Evolutionary conservation across 306 rosid species (phyloP).

Genomic region (Abrus pulchellus): DNA sequence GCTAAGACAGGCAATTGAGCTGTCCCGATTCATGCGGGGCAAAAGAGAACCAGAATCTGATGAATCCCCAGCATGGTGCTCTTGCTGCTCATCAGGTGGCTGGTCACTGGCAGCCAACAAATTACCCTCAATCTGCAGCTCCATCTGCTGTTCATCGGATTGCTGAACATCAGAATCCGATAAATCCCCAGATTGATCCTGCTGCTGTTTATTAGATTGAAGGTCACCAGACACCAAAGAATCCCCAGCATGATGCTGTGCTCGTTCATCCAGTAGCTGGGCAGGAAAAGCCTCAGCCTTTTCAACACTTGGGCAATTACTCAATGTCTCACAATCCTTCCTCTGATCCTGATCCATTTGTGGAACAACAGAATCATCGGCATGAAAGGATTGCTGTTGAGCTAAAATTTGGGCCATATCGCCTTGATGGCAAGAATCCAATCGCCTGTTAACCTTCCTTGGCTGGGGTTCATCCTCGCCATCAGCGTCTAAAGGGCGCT

Average conservation of each 20-base stretch:
- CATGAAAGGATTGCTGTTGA: conserved; percentile 32
- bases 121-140: conserved; percentile 11
- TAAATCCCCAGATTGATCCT: conserved; percentile 24
- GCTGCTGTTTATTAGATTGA: conserved; percentile 7
- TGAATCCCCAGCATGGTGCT: conserved; percentile 49
- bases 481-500: conserved; percentile 58
- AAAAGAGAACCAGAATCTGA: conserved; percentile 64
- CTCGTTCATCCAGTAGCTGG: conserved; percentile 34
- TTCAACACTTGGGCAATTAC: conserved; percentile 32
- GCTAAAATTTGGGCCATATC: conserved; percentile 34
- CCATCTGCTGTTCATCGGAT: conserved; percentile 26
- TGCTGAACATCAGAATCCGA: conserved; percentile 30
- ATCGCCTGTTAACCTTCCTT: conserved; percentile 54
- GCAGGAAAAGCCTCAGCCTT: conserved; percentile 10
- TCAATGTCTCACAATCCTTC: conserved; percentile 10
- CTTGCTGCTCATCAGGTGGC: conserved; percentile 54
- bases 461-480: conserved; percentile 51
- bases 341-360: conserved; percentile 51
- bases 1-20: conserved; percentile 72
- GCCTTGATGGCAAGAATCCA: conserved; percentile 48
- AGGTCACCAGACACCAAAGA: conserved; percentile 19
- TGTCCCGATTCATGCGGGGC: conserved; percentile 71
- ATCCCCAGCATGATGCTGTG: conserved; percentile 25
- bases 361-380: conserved; percentile 46
- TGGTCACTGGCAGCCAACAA: conserved; percentile 19